phyloP scores from a whole-genome alignment of 2,329 filamentous ascomycete genomes.

The Ophiostoma montium region DNA sequence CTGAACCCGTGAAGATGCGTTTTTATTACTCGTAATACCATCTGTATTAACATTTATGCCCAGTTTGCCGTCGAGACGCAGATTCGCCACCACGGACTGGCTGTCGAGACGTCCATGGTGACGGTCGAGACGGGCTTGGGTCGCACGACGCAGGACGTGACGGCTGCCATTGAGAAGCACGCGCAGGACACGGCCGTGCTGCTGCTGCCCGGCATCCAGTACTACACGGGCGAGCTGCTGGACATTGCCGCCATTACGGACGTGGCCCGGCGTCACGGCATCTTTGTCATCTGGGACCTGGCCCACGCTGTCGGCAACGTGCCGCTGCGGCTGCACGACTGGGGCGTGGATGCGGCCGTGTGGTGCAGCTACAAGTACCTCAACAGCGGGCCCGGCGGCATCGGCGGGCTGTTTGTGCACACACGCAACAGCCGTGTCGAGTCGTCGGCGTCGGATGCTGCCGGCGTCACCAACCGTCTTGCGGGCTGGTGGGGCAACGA shows the following conservation, averaged over 20 bases:
- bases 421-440: conserved; percentile 48
- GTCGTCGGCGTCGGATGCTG: conserved; percentile 16
- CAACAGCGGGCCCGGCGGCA: conserved; percentile 74
- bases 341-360: conserved; percentile 80
- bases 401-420: conserved; percentile 71
- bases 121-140: too few species aligned
- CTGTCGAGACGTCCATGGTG: conserved; percentile 56
- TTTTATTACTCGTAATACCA: background rate
- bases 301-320: conserved; percentile 66
- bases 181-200: conserved; percentile 59
- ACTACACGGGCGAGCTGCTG: conserved; percentile 80
- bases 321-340: conserved; percentile 64
- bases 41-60: background rate
- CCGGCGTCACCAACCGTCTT: conserved; percentile 48
- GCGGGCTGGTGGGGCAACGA: conserved; percentile 82
- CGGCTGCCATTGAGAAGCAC: conserved; percentile 60
- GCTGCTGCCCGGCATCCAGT: conserved; percentile 77
- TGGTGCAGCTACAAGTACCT: conserved; percentile 98
- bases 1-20: too few species aligned
- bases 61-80: conserved; percentile 79
- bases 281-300: conserved; percentile 48
- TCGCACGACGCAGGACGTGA: conserved; percentile 55
- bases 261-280: conserved; percentile 45
- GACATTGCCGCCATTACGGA: conserved; percentile 70
- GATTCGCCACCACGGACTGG: conserved; percentile 54